Evolutionary conservation across 1,284 basidiomycete genomes (phyloP).

Genomic region (Irpex lacteus): DNA sequence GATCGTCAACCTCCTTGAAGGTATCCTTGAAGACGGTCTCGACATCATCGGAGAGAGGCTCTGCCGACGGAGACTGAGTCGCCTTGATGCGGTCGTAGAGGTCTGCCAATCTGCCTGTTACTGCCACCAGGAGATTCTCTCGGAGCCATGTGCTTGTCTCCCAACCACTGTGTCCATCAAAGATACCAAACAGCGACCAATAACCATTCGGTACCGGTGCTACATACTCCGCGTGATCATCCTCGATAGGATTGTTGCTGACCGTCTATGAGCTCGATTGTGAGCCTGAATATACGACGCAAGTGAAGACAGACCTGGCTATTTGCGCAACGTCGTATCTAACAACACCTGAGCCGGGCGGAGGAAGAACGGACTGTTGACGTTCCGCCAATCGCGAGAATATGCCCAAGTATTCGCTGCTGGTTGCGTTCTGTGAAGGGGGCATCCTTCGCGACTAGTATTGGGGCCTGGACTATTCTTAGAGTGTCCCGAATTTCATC

Average conservation of each 20-base stretch:
- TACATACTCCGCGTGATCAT: slow-evolving; percentile 26
- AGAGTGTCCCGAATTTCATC: not conserved
- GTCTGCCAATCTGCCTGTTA: slow-evolving; percentile 27
- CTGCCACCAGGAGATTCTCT: slow-evolving; percentile 27
- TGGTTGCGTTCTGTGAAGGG: not conserved
- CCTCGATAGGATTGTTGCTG: slow-evolving; percentile 27
- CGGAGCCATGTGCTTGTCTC: slow-evolving; percentile 30
- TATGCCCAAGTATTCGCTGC: slow-evolving; percentile 7
- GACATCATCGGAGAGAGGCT: slow-evolving; percentile 18
- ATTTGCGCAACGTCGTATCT: slow-evolving; percentile 24
- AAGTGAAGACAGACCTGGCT: slow-evolving; percentile 19
- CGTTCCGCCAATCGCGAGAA: slow-evolving; percentile 11
- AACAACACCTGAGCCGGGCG: slow-evolving; percentile 16
- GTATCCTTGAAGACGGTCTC: slow-evolving; percentile 24
- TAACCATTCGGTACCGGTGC: slow-evolving; percentile 24
- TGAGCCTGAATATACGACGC: not conserved
- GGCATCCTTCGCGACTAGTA: not conserved
- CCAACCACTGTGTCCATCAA: slow-evolving; percentile 30
- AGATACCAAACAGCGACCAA: slow-evolving; percentile 32
- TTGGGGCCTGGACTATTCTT: not conserved
- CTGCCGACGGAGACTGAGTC: not conserved
- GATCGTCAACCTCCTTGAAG: slow-evolving; percentile 29
- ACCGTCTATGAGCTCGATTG: not conserved
- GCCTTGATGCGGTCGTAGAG: slow-evolving; percentile 18
- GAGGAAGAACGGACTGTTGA: slow-evolving; percentile 14